A percentile compares a stretch with the other conserved stretches of the same genome.
Evolutionary conservation across 2,329 filamentous ascomycete species (phyloP).

Genomic region (Penicillium janthinellum): DNA sequence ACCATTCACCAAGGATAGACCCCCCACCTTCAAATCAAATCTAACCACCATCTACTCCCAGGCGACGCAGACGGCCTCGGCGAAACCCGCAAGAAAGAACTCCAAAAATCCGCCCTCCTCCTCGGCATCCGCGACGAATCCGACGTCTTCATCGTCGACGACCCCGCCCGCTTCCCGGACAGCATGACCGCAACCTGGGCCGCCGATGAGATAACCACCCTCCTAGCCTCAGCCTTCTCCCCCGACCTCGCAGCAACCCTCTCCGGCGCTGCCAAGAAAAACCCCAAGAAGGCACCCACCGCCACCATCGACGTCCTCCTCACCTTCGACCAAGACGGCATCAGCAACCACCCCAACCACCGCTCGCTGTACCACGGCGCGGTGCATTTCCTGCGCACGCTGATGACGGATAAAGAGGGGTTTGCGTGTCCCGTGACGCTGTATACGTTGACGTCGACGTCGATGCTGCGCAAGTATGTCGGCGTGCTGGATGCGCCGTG

Average conservation of each 20-base stretch:
- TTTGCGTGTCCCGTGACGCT: conserved; percentile 75
- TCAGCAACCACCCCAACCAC: conserved; percentile 93
- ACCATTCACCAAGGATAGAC: not conserved
- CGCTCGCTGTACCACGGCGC: conserved; percentile 84
- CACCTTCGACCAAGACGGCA: conserved; percentile 82
- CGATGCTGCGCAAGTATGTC: conserved; percentile 76
- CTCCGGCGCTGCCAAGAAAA: conserved; percentile 33
- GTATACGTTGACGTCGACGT: conserved; percentile 78
- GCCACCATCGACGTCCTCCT: conserved; percentile 76
- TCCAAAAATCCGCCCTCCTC: conserved; percentile 74
- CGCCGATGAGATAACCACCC: conserved; percentile 65
- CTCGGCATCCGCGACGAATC: conserved; percentile 74
- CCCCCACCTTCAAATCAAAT: not conserved
- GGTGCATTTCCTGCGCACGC: conserved; percentile 66
- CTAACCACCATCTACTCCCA: conserved; percentile 35
- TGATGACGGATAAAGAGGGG: conserved; percentile 65
- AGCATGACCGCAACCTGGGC: conserved; percentile 84
- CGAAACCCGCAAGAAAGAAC: conserved; percentile 76
- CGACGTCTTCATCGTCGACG: conserved; percentile 84
- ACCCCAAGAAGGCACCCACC: conserved; percentile 46
- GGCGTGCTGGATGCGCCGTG: conserved; percentile 74
- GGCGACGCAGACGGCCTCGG: conserved; percentile 87
- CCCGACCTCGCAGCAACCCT: conserved; percentile 57
- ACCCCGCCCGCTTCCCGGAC: conserved; percentile 76
- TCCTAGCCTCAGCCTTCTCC: conserved; percentile 74